phyloP scores from a whole-genome alignment of 2,329 filamentous ascomycete species.

The Rhinocladiella similis region DNA sequence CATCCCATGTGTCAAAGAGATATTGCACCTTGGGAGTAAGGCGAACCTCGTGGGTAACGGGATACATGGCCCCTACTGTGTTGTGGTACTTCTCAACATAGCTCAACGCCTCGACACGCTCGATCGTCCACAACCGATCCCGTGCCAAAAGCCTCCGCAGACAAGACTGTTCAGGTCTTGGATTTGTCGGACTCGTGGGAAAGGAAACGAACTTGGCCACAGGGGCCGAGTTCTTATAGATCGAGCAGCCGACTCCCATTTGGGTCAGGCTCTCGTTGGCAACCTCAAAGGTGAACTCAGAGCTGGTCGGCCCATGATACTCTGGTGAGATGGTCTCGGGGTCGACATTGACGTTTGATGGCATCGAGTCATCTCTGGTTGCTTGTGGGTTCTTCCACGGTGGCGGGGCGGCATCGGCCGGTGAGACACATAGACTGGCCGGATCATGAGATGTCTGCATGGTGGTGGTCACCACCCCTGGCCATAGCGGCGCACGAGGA shows the following conservation, averaged over 20 bases:
- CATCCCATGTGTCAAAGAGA: slow-evolving; percentile 1
- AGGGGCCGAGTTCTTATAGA: neutral
- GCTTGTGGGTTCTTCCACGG: no score
- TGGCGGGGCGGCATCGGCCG: no score
- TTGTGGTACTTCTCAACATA: slow-evolving; percentile 5
- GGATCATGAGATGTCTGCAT: no score
- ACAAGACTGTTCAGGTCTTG: no score
- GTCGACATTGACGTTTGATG: neutral
- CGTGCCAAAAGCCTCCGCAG: slow-evolving; percentile 1
- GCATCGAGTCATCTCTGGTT: neutral
- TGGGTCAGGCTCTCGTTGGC: slow-evolving; percentile 7
- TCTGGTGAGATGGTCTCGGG: slow-evolving; percentile 6
- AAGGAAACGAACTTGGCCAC: no score
- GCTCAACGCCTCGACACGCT: neutral
- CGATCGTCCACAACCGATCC: slow-evolving; percentile 8
- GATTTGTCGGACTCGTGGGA: neutral
- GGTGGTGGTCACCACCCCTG: no score
- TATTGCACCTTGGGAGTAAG: slow-evolving; percentile 1
- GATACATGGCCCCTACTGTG: slow-evolving; percentile 12
- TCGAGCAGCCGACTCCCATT: slow-evolving; percentile 1
- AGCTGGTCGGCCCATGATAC: slow-evolving; percentile 12
- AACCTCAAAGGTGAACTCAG: slow-evolving; percentile 8
- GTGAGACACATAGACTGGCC: no score
- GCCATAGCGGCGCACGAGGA: no score
- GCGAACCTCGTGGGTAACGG: neutral